These are phyloP conservation scores for Hypomyces rosellus DNA, from an alignment of 2,329 filamentous ascomycete genomes.

Conservation along the genomic window DNA sequence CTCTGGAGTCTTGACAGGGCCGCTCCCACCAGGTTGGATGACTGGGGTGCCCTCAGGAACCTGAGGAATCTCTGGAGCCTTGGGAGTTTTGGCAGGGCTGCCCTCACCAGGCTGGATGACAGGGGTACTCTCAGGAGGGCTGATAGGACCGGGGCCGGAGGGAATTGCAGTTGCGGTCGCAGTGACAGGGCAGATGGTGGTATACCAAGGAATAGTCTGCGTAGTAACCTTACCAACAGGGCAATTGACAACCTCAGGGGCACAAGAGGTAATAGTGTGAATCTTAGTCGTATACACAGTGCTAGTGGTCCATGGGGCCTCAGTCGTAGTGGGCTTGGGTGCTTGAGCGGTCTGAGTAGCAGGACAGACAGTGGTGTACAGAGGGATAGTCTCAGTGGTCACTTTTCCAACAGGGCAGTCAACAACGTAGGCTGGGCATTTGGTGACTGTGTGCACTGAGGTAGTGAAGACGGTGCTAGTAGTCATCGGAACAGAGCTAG, in stretches of 20 bases:
- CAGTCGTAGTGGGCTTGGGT: constrained; percentile 9
- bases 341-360: constrained; percentile 18
- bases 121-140: constrained; percentile 7
- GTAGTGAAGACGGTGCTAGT: constrained; percentile 37
- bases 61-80: no score
- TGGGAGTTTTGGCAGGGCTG: no score
- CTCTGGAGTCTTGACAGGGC: no score
- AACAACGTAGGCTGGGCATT: constrained; percentile 40
- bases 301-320: constrained; percentile 18
- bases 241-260: constrained; percentile 45
- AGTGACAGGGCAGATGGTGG: constrained; percentile 32
- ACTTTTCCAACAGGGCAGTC: constrained; percentile 33
- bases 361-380: constrained; percentile 42
- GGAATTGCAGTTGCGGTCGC: constrained; percentile 12
- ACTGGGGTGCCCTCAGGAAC: constrained; percentile 6
- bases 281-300: constrained; percentile 49
- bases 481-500: constrained; percentile 10
- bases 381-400: constrained; percentile 33
- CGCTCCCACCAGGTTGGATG: constrained; percentile 4
- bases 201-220: constrained; percentile 27
- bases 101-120: constrained; percentile 6
- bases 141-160: constrained; percentile 1
- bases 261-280: constrained; percentile 50
- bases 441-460: constrained; percentile 47
- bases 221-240: constrained; percentile 27